Evolutionary conservation across 441 rosid species (phyloP).

Genomic region (Euphorbia celastroides): DNA sequence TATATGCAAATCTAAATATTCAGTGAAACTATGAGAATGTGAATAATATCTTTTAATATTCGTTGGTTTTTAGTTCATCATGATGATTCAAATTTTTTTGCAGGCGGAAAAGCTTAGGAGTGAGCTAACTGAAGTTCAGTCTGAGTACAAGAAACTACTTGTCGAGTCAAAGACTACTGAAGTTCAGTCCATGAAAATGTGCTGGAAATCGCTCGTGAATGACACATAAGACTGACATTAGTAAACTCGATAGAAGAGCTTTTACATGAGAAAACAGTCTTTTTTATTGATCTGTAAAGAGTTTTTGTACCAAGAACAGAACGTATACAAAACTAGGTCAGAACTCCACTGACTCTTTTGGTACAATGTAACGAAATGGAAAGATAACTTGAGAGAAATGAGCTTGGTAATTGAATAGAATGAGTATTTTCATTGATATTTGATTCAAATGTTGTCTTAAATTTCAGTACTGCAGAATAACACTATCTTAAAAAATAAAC

Average conservation of each 20-base stretch:
- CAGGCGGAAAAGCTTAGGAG: conserved; percentile 10
- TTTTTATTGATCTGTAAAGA: background rate
- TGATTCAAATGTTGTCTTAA: background rate
- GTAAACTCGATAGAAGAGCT: background rate
- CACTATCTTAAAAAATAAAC: background rate
- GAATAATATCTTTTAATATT: background rate
- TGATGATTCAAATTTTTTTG: background rate
- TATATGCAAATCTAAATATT: background rate
- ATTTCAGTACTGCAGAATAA: background rate
- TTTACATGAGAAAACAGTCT: background rate
- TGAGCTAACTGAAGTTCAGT: conserved; percentile 6
- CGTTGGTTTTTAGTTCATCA: background rate
- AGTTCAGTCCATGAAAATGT: background rate
- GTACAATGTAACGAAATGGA: too few species aligned
- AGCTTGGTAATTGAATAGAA: too few species aligned
- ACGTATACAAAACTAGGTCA: background rate
- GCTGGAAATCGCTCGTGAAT: background rate
- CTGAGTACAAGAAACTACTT: background rate
- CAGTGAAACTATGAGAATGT: background rate
- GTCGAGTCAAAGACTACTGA: conserved; percentile 4
- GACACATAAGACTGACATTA: background rate
- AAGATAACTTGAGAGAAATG: too few species aligned
- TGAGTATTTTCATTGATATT: background rate
- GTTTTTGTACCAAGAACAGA: background rate
- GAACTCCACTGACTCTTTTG: background rate